Percentiles rank a stretch among this genome's conserved stretches.
Evolutionary conservation across 2,329 filamentous ascomycete species (phyloP).

Genomic region (Fusarium palustre): DNA sequence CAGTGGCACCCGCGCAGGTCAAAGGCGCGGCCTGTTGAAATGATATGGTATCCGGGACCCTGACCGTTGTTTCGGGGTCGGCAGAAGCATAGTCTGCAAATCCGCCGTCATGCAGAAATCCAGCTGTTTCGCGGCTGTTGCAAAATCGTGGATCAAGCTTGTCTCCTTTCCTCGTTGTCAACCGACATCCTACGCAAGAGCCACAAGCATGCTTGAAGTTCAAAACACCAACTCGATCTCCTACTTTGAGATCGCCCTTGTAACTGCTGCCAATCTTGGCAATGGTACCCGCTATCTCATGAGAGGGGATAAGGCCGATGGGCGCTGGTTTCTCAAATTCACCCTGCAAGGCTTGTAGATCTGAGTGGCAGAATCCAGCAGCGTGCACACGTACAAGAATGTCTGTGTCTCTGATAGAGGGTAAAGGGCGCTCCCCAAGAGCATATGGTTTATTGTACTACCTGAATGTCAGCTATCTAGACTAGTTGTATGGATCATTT

Average conservation of each 20-base stretch:
- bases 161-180: not conserved
- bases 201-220: constrained; percentile 21
- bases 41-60: not conserved
- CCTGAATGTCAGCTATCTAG: not conserved
- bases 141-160: constrained; percentile 16
- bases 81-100: constrained; percentile 16
- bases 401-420: constrained; percentile 5
- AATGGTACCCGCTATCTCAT: not conserved
- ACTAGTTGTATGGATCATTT: not conserved
- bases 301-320: constrained; percentile 18
- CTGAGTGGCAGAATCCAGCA: constrained; percentile 22
- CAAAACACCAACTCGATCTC: constrained; percentile 10
- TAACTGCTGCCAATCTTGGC: not conserved
- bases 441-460: constrained; percentile 23
- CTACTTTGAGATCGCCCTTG: not conserved
- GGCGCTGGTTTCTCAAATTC: constrained; percentile 20
- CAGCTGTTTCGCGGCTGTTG: constrained; percentile 3
- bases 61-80: constrained; percentile 1
- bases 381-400: constrained; percentile 8
- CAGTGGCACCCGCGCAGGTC: constrained; percentile 17
- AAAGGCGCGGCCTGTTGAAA: constrained; percentile 14
- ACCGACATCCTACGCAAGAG: constrained; percentile 10
- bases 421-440: not conserved
- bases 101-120: constrained; percentile 12
- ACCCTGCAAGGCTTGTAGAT: constrained; percentile 15